A percentile compares a stretch with the other conserved stretches of the same genome.
These are phyloP conservation scores for Akanthomyces lecanii DNA, from an alignment of 2,329 filamentous ascomycete genomes.

Conservation along the genomic window DNA sequence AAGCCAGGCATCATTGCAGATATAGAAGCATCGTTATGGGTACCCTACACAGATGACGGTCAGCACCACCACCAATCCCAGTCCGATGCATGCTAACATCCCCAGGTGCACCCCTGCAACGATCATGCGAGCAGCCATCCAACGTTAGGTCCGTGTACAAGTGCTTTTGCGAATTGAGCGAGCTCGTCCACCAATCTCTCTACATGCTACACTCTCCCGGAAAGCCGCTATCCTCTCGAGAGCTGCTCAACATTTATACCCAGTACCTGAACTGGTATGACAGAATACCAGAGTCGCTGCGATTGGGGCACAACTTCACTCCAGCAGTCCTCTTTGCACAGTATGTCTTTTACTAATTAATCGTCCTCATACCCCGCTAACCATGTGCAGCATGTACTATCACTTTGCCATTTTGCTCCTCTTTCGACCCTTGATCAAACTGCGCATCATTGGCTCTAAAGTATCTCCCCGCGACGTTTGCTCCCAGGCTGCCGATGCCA, in stretches of 20 bases:
- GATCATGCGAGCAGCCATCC: conserved; percentile 57
- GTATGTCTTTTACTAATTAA: conserved; percentile 42
- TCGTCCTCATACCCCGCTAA: not conserved
- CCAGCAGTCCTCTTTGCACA: conserved; percentile 70
- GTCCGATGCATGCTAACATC: conserved; percentile 8
- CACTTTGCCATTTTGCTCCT: conserved; percentile 68
- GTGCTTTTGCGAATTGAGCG: conserved; percentile 67
- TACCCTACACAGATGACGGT: conserved; percentile 57
- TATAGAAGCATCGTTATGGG: conserved; percentile 56
- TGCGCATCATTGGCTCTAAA: conserved; percentile 58
- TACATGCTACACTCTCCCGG: conserved; percentile 70
- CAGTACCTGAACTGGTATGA: conserved; percentile 71
- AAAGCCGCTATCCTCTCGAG: conserved; percentile 58
- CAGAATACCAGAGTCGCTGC: conserved; percentile 58
- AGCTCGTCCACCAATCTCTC: conserved; percentile 67
- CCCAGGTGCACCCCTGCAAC: conserved; percentile 48
- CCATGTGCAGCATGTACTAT: conserved; percentile 58
- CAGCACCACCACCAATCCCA: conserved; percentile 23
- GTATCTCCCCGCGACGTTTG: conserved; percentile 63
- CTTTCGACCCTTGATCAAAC: conserved; percentile 67
- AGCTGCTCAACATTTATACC: conserved; percentile 60
- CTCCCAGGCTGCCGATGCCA: conserved; percentile 56
- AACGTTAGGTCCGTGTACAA: conserved; percentile 66
- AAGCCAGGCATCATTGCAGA: conserved; percentile 58
- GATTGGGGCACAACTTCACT: conserved; percentile 64